Base-by-base conservation (phyloP, 2,329 filamentous ascomycete genomes). In the Aspergillus nomiae region DNA sequence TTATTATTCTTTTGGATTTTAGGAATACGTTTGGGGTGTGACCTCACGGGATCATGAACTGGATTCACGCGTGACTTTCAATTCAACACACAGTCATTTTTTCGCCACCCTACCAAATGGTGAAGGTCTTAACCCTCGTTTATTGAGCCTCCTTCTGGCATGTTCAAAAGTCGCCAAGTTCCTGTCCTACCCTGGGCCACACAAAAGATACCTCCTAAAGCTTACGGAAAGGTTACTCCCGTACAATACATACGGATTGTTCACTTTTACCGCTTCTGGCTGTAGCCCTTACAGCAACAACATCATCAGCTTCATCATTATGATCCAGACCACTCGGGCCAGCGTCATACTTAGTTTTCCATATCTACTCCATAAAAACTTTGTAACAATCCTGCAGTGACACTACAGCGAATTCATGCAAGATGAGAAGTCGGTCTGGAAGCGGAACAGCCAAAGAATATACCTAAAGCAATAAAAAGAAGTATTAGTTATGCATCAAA, bases 381-480 rank as follows among this genome's bases (percentile, higher is more conserved):
- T 26, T 48, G 14, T 28, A 10, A 51, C 26, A 19, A 2, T 51
- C 41, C 38, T 45, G 32, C 58, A 59, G 53, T 53, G 30, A 50
- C 26, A 48, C 21, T 60, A 34, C 54, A 51, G 45, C 48, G n/a
- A 43, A 63, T 43, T 38, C 55, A 63, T 48, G 61, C 63, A 63
- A 24, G 50, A 36, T 41, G 58, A 64, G 62, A 64, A 66, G 64
- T 64, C 64, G 64, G 64, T 66, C 62, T 64, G 54, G 50, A 55
- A 38, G 32, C 21, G 45, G 43, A 66, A 50, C 51, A 58, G 45
- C 45, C 51, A 56, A 61, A 55, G 57, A 38, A 48, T 54, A 32
- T 53, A 24, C 36, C 38, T n/a, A 46, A n/a, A 32, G 45, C 57
- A 12, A 43, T 53, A 24, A 56, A 28, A 46, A 56, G 32, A 41